Conservation (phyloP, 1,284 basidiomycete species). For the Tremellales sp. region DNA sequence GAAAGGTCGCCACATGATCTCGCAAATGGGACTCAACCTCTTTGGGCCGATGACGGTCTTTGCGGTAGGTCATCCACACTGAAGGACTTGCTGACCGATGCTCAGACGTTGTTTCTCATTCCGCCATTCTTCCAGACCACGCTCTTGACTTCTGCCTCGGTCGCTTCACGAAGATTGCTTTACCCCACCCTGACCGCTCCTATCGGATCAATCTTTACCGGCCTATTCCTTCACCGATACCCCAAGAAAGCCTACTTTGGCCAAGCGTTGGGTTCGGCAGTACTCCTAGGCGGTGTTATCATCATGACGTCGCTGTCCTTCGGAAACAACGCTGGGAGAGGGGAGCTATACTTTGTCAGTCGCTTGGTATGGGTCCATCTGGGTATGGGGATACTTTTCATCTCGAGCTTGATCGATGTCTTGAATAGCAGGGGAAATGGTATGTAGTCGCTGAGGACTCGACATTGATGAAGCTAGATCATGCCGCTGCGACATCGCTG, state of each 20-base stretch:
- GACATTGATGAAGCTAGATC: constrained; percentile 11
- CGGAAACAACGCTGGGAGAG: constrained; percentile 7
- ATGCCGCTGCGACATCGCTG: constrained; percentile 20
- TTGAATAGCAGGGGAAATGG: constrained; percentile 17
- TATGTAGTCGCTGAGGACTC: constrained; percentile 4
- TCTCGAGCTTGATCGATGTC: constrained; percentile 23
- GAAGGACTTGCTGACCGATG: background rate
- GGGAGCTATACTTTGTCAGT: constrained; percentile 14
- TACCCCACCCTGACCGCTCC: constrained; percentile 25
- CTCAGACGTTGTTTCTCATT: constrained; percentile 17
- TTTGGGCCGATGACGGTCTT: constrained; percentile 23
- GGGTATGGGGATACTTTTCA: constrained; percentile 25
- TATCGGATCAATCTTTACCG: constrained; percentile 20
- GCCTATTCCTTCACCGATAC: constrained; percentile 17
- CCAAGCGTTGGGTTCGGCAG: constrained; percentile 11
- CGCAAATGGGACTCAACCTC: constrained; percentile 20
- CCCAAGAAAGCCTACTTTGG: constrained; percentile 6
- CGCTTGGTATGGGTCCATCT: constrained; percentile 21
- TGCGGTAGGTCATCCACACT: constrained; percentile 6
- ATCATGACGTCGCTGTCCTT: constrained; percentile 14
- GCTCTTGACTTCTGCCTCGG: constrained; percentile 14
- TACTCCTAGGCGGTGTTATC: constrained; percentile 10
- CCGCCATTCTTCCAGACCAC: constrained; percentile 23
- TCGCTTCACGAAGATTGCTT: constrained; percentile 21
- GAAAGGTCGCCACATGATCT: constrained; percentile 15